Conservation (phyloP, 2,329 filamentous ascomycete genomes). For the Zymoseptoria crescenta region DNA sequence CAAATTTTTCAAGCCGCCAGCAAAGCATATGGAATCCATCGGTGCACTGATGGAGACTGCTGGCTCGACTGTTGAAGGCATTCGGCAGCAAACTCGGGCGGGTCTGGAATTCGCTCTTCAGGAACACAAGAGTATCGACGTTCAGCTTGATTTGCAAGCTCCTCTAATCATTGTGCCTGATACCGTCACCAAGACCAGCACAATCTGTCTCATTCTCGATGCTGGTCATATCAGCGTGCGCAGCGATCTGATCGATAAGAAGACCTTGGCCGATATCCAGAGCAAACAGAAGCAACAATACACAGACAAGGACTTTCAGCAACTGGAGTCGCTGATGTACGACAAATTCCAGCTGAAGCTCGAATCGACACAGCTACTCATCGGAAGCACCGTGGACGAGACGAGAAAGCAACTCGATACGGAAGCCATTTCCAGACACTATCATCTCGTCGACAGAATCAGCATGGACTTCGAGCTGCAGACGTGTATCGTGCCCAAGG, state of each 20-base stretch:
- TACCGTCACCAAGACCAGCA: constrained; percentile 72
- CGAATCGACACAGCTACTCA: constrained; percentile 88
- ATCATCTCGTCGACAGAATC: constrained; percentile 92
- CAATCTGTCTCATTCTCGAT: constrained; percentile 87
- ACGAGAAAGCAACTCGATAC: constrained; percentile 70
- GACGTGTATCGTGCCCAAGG: constrained; percentile 92
- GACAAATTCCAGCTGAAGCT: constrained; percentile 93
- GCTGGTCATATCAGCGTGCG: constrained; percentile 92
- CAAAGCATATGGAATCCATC: constrained; percentile 97
- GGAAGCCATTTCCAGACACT: constrained; percentile 59
- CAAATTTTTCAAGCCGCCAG: constrained; percentile 93
- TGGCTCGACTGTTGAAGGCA: constrained; percentile 87
- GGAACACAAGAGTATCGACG: constrained; percentile 97
- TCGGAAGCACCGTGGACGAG: constrained; percentile 85
- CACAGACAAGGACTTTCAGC: constrained; percentile 79
- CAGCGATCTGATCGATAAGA: constrained; percentile 86
- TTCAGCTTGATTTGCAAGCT: constrained; percentile 88
- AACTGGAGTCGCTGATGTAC: constrained; percentile 90
- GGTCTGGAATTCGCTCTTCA: constrained; percentile 93
- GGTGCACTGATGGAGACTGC: constrained; percentile 91
- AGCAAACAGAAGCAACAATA: constrained; percentile 82
- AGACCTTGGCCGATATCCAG: constrained; percentile 83
- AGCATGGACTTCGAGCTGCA: constrained; percentile 97
- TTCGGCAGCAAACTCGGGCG: constrained; percentile 90
- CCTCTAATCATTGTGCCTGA: constrained; percentile 95